phyloP scores from a whole-genome alignment of 2,329 filamentous ascomycete genomes.

The Colletotrichum endophyticum region DNA sequence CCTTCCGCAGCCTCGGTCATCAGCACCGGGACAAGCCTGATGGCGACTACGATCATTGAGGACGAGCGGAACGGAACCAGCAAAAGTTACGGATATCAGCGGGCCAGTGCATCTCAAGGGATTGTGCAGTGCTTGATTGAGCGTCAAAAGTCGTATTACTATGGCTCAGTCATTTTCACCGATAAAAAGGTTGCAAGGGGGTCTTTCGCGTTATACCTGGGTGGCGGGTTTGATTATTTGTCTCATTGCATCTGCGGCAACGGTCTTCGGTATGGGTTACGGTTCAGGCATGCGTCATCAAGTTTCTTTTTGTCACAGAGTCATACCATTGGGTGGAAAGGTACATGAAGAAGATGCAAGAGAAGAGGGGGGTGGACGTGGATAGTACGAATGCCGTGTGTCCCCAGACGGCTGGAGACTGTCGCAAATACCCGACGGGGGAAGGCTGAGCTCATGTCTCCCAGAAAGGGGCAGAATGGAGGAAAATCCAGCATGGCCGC shows the following conservation, averaged over 20 bases:
- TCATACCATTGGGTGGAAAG: constrained; percentile 12
- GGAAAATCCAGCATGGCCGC: constrained; percentile 5
- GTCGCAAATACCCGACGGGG: constrained; percentile 8
- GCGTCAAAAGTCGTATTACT: neutral
- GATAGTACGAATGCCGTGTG: neutral
- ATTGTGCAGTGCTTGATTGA: neutral
- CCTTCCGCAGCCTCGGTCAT: neutral
- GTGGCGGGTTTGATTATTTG: constrained; percentile 13
- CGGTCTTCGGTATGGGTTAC: constrained; percentile 16
- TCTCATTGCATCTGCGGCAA: constrained; percentile 21
- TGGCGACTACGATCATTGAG: neutral
- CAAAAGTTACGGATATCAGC: neutral
- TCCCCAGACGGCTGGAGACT: neutral
- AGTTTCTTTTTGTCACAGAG: constrained; percentile 13
- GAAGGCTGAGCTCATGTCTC: neutral
- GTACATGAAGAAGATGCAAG: constrained; percentile 6
- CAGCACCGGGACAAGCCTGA: neutral
- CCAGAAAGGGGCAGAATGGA: neutral
- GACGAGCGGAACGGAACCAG: neutral
- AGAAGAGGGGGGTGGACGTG: neutral
- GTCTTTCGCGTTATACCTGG: constrained; percentile 8
- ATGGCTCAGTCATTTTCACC: constrained; percentile 2
- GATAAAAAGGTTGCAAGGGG: neutral
- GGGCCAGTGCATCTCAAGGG: neutral
- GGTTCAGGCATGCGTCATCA: constrained; percentile 18